Percentiles rank a stretch among this genome's conserved stretches.
Evolutionary conservation across 306 rosid genomes (phyloP).

Genomic region (Lathyrus tuberosus): DNA sequence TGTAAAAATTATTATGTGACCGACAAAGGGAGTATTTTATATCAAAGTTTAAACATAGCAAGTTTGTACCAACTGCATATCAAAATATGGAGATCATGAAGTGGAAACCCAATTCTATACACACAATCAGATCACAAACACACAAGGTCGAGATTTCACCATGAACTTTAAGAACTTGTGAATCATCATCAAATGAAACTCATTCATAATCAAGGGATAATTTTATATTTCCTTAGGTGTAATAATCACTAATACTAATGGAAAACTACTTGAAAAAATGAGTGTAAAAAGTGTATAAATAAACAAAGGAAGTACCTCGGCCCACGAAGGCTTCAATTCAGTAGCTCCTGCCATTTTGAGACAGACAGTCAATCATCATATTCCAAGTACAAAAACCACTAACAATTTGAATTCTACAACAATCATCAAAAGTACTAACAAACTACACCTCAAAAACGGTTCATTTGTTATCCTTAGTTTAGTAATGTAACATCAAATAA

Average conservation of each 20-base stretch:
- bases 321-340: constrained; percentile 90
- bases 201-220: neutral
- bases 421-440: constrained; percentile 6
- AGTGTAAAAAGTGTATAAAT: neutral
- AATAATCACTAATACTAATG: neutral
- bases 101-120: too few species aligned
- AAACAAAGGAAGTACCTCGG: constrained; percentile 68
- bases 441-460: constrained; percentile 7
- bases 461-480: constrained; percentile 17
- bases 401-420: constrained; percentile 14
- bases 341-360: constrained; percentile 70
- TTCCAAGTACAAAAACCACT: constrained; percentile 8
- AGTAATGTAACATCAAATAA: neutral
- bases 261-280: neutral
- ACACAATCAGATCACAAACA: too few species aligned
- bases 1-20: neutral
- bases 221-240: neutral
- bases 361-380: constrained; percentile 23
- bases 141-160: neutral
- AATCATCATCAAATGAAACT: neutral
- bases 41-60: neutral
- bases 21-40: neutral
- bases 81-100: constrained; percentile 60
- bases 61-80: too few species aligned
- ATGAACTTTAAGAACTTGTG: neutral